Conservation (phyloP, 2,329 filamentous ascomycete genomes). For the Paracamarosporium sp. region DNA sequence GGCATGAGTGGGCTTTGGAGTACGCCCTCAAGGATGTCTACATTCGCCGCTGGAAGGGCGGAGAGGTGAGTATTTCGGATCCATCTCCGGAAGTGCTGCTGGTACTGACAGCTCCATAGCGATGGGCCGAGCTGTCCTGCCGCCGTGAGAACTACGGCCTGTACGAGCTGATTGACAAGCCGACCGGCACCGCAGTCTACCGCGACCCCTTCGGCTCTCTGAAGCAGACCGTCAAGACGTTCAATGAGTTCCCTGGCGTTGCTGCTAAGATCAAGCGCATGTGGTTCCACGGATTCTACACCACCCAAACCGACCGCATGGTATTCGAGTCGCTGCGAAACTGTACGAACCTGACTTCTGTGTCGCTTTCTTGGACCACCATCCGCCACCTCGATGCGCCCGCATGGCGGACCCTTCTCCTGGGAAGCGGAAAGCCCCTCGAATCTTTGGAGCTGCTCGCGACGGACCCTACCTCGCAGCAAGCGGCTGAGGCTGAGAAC, state of each 20-base stretch:
- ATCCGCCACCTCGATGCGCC: conserved; percentile 56
- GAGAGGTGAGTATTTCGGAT: conserved; percentile 36
- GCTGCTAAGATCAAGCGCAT: conserved; percentile 59
- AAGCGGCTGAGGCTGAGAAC: conserved; percentile 49
- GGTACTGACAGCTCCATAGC: conserved; percentile 43
- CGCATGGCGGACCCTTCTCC: conserved; percentile 58
- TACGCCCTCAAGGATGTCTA: conserved; percentile 60
- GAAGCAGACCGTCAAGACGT: conserved; percentile 55
- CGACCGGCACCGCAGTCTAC: conserved; percentile 57
- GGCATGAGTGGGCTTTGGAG: conserved; percentile 61
- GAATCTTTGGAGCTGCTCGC: conserved; percentile 60
- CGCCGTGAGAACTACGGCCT: conserved; percentile 53
- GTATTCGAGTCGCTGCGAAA: conserved; percentile 57
- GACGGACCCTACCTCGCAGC: conserved; percentile 56
- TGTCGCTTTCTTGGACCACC: conserved; percentile 62
- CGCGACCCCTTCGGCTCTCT: conserved; percentile 60
- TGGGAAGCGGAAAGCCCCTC: conserved; percentile 52
- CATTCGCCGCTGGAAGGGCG: conserved; percentile 60
- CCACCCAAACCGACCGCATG: conserved; percentile 56
- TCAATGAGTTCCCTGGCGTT: conserved; percentile 53
- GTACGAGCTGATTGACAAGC: conserved; percentile 57
- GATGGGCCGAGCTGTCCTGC: conserved; percentile 58
- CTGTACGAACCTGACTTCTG: conserved; percentile 55
- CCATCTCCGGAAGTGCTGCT: not conserved
- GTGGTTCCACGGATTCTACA: conserved; percentile 64